Conservation (phyloP, 169 alveolate species). For the Perkinsus chesapeaki region DNA sequence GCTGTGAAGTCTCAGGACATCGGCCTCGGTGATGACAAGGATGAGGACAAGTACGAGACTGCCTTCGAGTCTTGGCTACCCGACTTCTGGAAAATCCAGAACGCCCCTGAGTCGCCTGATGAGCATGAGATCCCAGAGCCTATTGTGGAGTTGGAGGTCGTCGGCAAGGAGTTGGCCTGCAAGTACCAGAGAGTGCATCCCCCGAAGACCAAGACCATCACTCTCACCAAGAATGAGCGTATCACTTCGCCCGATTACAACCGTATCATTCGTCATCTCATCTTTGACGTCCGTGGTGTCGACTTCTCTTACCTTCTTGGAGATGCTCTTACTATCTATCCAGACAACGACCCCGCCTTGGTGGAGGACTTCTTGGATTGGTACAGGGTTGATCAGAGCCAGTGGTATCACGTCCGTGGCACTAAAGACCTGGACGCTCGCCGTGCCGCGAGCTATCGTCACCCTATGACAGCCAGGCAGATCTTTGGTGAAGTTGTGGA, state of each 20-base stretch:
- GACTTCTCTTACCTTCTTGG: slow-evolving; percentile 21
- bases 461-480: slow-evolving; percentile 26
- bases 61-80: slow-evolving; percentile 43
- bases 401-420: background rate
- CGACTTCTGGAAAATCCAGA: slow-evolving; percentile 22
- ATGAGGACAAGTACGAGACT: slow-evolving; percentile 43
- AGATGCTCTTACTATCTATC: slow-evolving; percentile 32
- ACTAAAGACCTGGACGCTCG: background rate
- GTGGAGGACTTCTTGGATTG: background rate
- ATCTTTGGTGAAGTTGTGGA: slow-evolving; percentile 33
- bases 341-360: slow-evolving; percentile 16
- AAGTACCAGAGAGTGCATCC: slow-evolving; percentile 25
- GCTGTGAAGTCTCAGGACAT: slow-evolving; percentile 33
- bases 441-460: slow-evolving; percentile 9
- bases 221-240: slow-evolving; percentile 21
- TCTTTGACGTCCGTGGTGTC: slow-evolving; percentile 16
- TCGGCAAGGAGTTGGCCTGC: slow-evolving; percentile 15
- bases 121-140: slow-evolving; percentile 15
- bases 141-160: slow-evolving; percentile 9
- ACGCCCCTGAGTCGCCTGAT: slow-evolving; percentile 32
- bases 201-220: slow-evolving; percentile 24
- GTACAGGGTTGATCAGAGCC: background rate
- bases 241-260: slow-evolving; percentile 29
- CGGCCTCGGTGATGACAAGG: slow-evolving; percentile 45
- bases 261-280: slow-evolving; percentile 30